These are phyloP conservation scores for Exophiala sp. DNA, from an alignment of 2,329 filamentous ascomycete species.

Conservation along the genomic window DNA sequence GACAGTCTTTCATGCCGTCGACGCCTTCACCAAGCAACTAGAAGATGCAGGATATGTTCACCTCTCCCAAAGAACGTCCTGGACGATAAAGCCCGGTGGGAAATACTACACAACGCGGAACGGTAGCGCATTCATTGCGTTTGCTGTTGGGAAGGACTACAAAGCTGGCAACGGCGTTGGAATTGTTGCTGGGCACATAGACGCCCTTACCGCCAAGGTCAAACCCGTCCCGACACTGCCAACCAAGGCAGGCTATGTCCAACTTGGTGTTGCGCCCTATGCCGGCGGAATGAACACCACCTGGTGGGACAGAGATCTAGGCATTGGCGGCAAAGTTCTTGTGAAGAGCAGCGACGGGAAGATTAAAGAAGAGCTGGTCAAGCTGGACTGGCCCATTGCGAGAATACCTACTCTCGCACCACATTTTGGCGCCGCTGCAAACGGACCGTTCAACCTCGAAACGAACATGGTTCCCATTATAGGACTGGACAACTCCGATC, in stretches of 20 bases:
- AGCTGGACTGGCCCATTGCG: conserved; percentile 91
- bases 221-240: conserved; percentile 87
- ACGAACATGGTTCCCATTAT: conserved; percentile 94
- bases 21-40: conserved; percentile 71
- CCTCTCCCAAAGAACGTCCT: conserved; percentile 73
- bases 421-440: conserved; percentile 76
- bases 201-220: conserved; percentile 82
- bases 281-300: conserved; percentile 82
- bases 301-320: conserved; percentile 96
- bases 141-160: conserved; percentile 76
- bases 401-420: conserved; percentile 87
- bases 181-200: conserved; percentile 88
- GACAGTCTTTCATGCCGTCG: conserved; percentile 87
- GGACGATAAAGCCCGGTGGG: conserved; percentile 76
- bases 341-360: conserved; percentile 69
- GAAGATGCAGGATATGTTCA: conserved; percentile 68
- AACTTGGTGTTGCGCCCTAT: conserved; percentile 90
- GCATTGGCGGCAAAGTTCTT: conserved; percentile 83
- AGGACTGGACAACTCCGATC: conserved; percentile 72
- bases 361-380: conserved; percentile 77
- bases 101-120: conserved; percentile 90
- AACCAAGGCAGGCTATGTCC: conserved; percentile 79
- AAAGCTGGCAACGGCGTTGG: conserved; percentile 80
- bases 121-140: conserved; percentile 79
- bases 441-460: conserved; percentile 73